Conservation (phyloP, 768 basidiomycete species). For the Kwoniella botswanensis region DNA sequence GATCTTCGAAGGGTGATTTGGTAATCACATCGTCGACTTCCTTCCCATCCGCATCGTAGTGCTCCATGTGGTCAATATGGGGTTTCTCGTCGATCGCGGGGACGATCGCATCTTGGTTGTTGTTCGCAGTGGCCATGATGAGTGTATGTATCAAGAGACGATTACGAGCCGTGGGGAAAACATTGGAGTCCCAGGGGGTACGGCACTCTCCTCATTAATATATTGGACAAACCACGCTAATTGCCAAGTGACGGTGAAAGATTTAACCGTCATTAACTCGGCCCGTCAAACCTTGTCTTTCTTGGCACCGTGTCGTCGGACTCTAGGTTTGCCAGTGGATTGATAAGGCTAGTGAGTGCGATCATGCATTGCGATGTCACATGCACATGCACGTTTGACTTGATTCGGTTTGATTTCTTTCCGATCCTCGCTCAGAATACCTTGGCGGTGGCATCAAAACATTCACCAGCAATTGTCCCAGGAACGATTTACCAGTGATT, state of each 20-base stretch:
- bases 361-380: neutral
- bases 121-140: neutral
- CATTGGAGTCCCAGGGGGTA: neutral
- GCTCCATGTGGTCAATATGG: constrained; percentile 14
- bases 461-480: neutral
- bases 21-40: constrained; percentile 38
- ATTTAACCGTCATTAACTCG: neutral
- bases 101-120: neutral
- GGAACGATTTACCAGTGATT: neutral
- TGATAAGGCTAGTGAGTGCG: neutral
- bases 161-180: constrained; percentile 1
- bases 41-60: constrained; percentile 15
- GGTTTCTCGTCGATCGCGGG: constrained; percentile 15
- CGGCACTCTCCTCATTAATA: neutral
- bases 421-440: neutral
- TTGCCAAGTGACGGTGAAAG: neutral
- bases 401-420: neutral
- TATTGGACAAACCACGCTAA: neutral
- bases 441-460: neutral
- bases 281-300: neutral
- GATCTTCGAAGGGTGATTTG: constrained; percentile 46
- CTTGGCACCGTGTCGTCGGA: constrained; percentile 1
- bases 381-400: neutral
- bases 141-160: neutral
- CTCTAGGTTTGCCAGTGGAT: constrained; percentile 1